Base-by-base conservation (phyloP, 75 land plant genomes). In the Larix kaempferi region DNA sequence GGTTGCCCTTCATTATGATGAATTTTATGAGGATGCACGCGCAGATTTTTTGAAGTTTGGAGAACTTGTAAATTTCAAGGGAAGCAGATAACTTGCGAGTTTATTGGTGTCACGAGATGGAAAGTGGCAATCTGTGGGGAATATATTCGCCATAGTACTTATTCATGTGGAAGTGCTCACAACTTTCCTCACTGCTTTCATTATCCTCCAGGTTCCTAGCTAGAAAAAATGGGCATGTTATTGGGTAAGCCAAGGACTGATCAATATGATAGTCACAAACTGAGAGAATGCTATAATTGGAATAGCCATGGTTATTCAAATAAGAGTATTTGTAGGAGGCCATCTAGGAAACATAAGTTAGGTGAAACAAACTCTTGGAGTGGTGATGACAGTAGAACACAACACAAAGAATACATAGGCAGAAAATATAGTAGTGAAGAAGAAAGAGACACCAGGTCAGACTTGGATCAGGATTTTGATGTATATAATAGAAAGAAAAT, bases 1-100 rank as follows among this genome's bases (percentile, higher is more conserved):
- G 79, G 87, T 97, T 75, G 93, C 79, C 73, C 79, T 86, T 21
- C 74, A 82, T 49, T 97, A 87, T 88, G 93, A 92, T 82, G 99
- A 97, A 71, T 97, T 97, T 78, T 97, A 95, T 84, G 99, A 94
- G 56, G 99, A 97, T 88, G 99, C 94, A 10, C 99, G 94, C 77
- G 86, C 95, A 56, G 99, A 97, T 72, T 97, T 97, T 78, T 72
- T 95, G 84, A 95, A 94, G 84, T 95, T 80, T 87, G 99, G 99
- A 15, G 95, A 94, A 81, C 84, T 97, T 81, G 85, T 94, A 17
- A 97, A 94, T 84, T 97, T 97, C 79, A 97, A 97, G 99, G 99
- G 94, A 79, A 41, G 17, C 76, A 96, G 99, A 81, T 97, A 52
- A 86, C 67, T 29, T 94, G 98, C 58, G 99, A 97, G 77, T 97